A percentile compares a stretch with the other conserved stretches of the same genome.
phyloP scores from a whole-genome alignment of 2,329 filamentous ascomycete genomes.

The Aspergillus ochraceus region DNA sequence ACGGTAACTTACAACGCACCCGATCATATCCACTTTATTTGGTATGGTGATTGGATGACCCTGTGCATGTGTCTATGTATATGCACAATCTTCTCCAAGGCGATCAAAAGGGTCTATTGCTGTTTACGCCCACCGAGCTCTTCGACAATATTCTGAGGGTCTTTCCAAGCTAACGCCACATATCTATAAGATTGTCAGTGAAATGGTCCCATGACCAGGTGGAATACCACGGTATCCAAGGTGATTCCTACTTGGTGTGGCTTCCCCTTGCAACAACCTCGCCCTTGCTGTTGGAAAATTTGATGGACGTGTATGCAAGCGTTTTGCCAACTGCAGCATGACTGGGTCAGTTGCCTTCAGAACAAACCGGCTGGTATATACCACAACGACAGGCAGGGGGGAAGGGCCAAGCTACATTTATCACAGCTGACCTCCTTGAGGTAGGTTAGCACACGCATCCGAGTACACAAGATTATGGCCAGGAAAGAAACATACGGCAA shows the following conservation, averaged over 20 bases:
- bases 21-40: no score
- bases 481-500: conserved; percentile 44
- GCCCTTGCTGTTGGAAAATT: conserved; percentile 59
- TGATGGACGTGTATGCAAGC: conserved; percentile 63
- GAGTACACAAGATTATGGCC: not conserved
- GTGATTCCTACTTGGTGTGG: conserved; percentile 59
- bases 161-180: conserved; percentile 61
- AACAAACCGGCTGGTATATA: not conserved
- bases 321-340: conserved; percentile 59
- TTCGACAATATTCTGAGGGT: conserved; percentile 61
- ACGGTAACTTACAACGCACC: not conserved
- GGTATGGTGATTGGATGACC: not conserved
- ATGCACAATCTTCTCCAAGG: no score
- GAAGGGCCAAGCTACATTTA: conserved; percentile 52
- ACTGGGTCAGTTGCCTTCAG: not conserved
- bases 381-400: not conserved
- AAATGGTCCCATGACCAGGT: not conserved
- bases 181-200: conserved; percentile 42
- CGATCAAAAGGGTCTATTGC: not conserved
- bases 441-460: conserved; percentile 16
- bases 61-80: not conserved
- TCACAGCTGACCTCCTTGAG: conserved; percentile 61
- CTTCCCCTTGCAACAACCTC: conserved; percentile 65
- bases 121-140: conserved; percentile 46
- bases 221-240: conserved; percentile 16